These are phyloP conservation scores for Trypanosoma rangeli DNA, from an alignment of 208 protist species.

Conservation along the genomic window DNA sequence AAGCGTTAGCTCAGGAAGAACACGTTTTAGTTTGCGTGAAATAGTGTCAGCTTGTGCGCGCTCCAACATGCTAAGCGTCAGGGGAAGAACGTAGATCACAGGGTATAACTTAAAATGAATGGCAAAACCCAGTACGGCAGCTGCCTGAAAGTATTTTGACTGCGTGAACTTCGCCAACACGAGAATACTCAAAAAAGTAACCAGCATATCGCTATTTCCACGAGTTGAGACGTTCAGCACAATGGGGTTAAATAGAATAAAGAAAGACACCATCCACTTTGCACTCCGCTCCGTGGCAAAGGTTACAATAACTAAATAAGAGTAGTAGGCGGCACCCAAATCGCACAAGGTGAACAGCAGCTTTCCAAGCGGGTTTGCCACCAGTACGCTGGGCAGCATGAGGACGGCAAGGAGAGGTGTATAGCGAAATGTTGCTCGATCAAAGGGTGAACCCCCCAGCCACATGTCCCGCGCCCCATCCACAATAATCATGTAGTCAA, in stretches of 20 bases:
- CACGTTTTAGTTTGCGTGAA: constrained; percentile 5
- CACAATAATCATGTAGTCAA: constrained; percentile 96
- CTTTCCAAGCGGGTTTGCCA: constrained; percentile 76
- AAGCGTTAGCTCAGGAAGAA: constrained; percentile 24
- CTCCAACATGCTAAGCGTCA: constrained; percentile 72
- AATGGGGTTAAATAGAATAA: constrained; percentile 93
- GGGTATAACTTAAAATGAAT: constrained; percentile 95
- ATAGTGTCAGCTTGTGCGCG: constrained; percentile 11
- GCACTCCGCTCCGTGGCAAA: constrained; percentile 61
- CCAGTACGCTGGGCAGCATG: constrained; percentile 76
- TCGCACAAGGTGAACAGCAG: constrained; percentile 86
- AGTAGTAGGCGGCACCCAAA: constrained; percentile 70
- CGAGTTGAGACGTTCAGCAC: constrained; percentile 92
- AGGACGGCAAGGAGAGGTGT: constrained; percentile 90
- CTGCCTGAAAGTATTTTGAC: constrained; percentile 50
- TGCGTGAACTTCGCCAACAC: constrained; percentile 68
- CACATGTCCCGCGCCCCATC: constrained; percentile 90
- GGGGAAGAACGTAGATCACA: constrained; percentile 84
- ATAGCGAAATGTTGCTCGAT: constrained; percentile 95
- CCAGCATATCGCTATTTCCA: constrained; percentile 94
- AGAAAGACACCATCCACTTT: constrained; percentile 67
- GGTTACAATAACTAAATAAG: constrained; percentile 57
- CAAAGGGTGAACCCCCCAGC: constrained; percentile 85
- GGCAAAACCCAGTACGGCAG: constrained; percentile 71
- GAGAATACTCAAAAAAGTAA: constrained; percentile 84